A percentile compares a stretch with the other conserved stretches of the same genome.
These are phyloP conservation scores for Cryptococcus sp. DNA, from an alignment of 1,284 basidiomycete genomes.

Conservation along the genomic window DNA sequence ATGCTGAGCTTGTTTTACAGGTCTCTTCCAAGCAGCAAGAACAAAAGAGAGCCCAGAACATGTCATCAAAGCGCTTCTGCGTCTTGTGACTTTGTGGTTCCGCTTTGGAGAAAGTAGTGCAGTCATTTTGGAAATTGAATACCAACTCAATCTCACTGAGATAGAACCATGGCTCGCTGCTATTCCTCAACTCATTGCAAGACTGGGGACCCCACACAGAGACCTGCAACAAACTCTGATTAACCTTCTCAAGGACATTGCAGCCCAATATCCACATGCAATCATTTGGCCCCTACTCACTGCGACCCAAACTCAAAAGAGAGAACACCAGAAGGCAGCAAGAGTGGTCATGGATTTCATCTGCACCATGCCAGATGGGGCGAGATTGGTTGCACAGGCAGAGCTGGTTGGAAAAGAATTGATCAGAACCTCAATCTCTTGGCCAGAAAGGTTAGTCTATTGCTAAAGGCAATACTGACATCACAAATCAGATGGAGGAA, in stretches of 20 bases:
- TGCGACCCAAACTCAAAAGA: constrained; percentile 43
- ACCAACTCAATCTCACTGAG: constrained; percentile 34
- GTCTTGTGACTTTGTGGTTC: constrained; percentile 95
- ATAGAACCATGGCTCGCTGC: constrained; percentile 41
- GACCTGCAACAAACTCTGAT: constrained; percentile 39
- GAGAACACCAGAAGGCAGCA: constrained; percentile 42
- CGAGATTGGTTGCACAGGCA: constrained; percentile 41
- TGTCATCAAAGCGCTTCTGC: constrained; percentile 73
- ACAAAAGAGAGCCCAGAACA: constrained; percentile 38
- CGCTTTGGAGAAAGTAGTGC: constrained; percentile 91
- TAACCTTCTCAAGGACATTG: constrained; percentile 39
- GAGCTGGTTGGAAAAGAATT: constrained; percentile 44
- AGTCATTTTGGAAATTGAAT: constrained; percentile 57
- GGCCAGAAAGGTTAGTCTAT: constrained; percentile 38
- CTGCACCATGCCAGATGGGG: constrained; percentile 35
- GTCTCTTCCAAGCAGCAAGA: constrained; percentile 40
- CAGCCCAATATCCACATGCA: constrained; percentile 45
- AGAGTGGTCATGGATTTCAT: constrained; percentile 46
- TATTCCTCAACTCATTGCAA: constrained; percentile 49
- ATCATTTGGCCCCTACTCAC: constrained; percentile 50
- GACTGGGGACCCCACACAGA: constrained; percentile 41
- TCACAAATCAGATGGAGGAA: constrained; percentile 32
- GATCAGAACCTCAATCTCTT: constrained; percentile 40
- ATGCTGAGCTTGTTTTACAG: constrained; percentile 7
- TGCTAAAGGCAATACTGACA: background rate